Evolutionary conservation across 352 stramenopile genomes (phyloP).

Genomic region (Halophytophthora polymorphica): DNA sequence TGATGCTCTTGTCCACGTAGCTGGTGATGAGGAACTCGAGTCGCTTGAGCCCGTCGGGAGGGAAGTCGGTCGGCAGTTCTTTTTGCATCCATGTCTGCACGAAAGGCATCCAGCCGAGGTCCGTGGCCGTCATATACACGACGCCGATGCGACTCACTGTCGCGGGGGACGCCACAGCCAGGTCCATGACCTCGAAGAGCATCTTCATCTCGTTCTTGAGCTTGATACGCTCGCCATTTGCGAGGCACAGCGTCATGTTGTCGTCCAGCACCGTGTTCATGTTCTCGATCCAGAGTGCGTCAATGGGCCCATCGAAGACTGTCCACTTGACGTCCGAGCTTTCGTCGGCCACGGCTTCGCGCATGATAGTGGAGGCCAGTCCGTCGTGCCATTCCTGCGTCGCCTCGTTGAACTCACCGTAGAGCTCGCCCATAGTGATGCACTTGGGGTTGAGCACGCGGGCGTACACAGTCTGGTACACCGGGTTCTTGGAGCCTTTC

Average conservation of each 20-base stretch:
- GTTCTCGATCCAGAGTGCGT: slow-evolving; percentile 96
- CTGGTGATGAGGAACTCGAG: slow-evolving; percentile 47
- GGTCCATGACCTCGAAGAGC: slow-evolving; percentile 94
- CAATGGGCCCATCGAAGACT: slow-evolving; percentile 93
- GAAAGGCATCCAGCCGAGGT: slow-evolving; percentile 89
- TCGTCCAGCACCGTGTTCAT: slow-evolving; percentile 96
- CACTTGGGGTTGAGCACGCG: slow-evolving; percentile 85
- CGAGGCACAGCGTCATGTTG: slow-evolving; percentile 94
- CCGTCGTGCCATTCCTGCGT: slow-evolving; percentile 90
- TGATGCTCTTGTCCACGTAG: slow-evolving; percentile 70
- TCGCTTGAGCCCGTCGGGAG: slow-evolving; percentile 29
- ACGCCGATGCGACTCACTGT: slow-evolving; percentile 83
- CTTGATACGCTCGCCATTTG: slow-evolving; percentile 92
- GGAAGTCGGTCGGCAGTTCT: slow-evolving; percentile 47
- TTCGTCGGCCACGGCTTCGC: slow-evolving; percentile 71
- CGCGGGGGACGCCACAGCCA: slow-evolving; percentile 88
- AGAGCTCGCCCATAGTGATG: slow-evolving; percentile 83
- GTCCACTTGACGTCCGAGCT: slow-evolving; percentile 81
- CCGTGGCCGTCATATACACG: slow-evolving; percentile 76
- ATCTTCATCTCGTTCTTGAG: slow-evolving; percentile 90
- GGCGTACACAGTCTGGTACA: slow-evolving; percentile 75
- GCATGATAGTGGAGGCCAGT: slow-evolving; percentile 75
- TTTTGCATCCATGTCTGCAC: slow-evolving; percentile 87
- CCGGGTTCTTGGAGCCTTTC: slow-evolving; percentile 59
- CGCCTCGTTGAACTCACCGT: slow-evolving; percentile 86